phyloP scores from a whole-genome alignment of 768 basidiomycete genomes.

The Lactifluus hygrophoroides region DNA sequence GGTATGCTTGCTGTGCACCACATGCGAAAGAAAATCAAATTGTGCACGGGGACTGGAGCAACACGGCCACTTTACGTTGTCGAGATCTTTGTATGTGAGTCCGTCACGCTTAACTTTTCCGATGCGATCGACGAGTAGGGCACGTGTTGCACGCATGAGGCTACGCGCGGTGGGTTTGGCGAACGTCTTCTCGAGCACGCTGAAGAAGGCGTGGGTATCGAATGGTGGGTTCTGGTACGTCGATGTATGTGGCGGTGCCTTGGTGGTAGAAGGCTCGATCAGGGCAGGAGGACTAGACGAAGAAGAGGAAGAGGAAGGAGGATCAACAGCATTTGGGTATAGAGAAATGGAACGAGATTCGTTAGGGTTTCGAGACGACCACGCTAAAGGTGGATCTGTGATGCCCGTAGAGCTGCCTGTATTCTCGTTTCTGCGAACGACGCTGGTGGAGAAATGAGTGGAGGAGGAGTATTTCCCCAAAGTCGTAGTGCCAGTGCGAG shows the following conservation, averaged over 20 bases:
- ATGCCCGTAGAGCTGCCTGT: background rate
- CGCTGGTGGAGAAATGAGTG: background rate
- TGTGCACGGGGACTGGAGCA: no score
- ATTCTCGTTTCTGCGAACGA: background rate
- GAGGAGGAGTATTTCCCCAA: conserved; percentile 1
- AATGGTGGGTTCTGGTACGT: conserved; percentile 67
- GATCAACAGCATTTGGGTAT: background rate
- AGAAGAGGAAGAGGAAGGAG: background rate
- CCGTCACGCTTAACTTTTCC: conserved; percentile 65
- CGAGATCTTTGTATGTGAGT: conserved; percentile 66
- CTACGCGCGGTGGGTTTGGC: conserved; percentile 64
- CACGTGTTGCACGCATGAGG: conserved; percentile 79
- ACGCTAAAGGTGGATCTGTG: background rate
- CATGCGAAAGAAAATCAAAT: no score
- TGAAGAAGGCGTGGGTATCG: conserved; percentile 73
- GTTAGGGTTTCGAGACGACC: background rate
- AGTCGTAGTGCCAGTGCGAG: background rate
- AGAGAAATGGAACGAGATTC: conserved; percentile 12
- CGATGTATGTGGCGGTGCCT: conserved; percentile 20
- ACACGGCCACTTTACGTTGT: conserved; percentile 58
- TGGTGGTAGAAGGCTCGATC: background rate
- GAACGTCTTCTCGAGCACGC: conserved; percentile 63
- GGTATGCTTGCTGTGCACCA: conserved; percentile 79
- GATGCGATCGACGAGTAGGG: conserved; percentile 67
- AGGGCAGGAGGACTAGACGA: conserved; percentile 8